A percentile compares a stretch with the other conserved stretches of the same genome.
These are phyloP conservation scores for Passalora sequoiae DNA, from an alignment of 2,329 filamentous ascomycete species.

Conservation along the genomic window DNA sequence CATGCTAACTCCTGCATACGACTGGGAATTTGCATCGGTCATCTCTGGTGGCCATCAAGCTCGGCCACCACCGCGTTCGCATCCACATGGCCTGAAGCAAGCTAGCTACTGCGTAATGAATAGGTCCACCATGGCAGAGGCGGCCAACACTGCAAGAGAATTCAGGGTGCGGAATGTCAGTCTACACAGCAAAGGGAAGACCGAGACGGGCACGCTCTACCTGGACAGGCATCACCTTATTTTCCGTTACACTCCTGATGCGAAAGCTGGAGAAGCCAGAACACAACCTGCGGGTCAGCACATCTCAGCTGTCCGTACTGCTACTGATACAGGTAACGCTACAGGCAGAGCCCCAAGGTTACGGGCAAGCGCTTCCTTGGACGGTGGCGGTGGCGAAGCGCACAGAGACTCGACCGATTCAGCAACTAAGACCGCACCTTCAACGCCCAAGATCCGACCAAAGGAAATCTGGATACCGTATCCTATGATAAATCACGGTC, in stretches of 20 bases:
- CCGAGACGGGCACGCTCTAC: constrained; percentile 56
- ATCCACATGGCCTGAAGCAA: too few species aligned
- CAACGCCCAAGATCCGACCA: constrained; percentile 38
- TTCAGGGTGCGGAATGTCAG: constrained; percentile 55
- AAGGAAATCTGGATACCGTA: constrained; percentile 91
- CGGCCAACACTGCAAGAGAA: constrained; percentile 5
- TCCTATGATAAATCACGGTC: constrained; percentile 80
- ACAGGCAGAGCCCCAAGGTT: background rate
- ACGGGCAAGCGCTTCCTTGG: background rate
- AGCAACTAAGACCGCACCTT: background rate
- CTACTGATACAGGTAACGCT: background rate
- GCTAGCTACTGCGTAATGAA: too few species aligned
- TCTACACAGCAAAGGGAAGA: constrained; percentile 53
- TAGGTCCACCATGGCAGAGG: constrained; percentile 1
- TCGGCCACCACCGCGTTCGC: too few species aligned
- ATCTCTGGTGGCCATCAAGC: too few species aligned
- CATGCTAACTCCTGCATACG: too few species aligned
- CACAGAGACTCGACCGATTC: constrained; percentile 3
- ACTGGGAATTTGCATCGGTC: too few species aligned
- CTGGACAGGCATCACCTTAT: constrained; percentile 61
- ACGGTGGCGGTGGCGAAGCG: background rate
- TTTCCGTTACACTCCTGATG: constrained; percentile 53
- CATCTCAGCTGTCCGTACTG: too few species aligned
- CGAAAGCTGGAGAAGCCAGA: constrained; percentile 1
- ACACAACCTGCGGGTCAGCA: background rate